Evolutionary conservation across 2,329 filamentous ascomycete species (phyloP).

Genomic region (Trichoderma endophyticum): DNA sequence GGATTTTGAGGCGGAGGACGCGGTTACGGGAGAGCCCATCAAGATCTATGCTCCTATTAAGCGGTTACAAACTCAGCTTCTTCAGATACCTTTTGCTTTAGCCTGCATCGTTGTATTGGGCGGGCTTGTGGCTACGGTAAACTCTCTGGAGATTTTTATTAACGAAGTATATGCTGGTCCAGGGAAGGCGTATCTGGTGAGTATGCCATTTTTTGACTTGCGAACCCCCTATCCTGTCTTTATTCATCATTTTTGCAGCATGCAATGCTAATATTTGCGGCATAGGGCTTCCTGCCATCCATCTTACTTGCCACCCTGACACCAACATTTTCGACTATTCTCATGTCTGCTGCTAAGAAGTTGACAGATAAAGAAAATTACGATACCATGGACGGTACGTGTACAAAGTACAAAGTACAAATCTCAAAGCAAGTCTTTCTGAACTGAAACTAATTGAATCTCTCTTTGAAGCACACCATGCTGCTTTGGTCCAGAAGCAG

Average conservation of each 20-base stretch:
- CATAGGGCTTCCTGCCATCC: constrained; percentile 79
- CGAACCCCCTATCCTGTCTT: neutral
- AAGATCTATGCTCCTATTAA: constrained; percentile 74
- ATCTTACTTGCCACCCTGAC: constrained; percentile 78
- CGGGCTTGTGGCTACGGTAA: constrained; percentile 78
- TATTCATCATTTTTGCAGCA: neutral
- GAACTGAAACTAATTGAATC: neutral
- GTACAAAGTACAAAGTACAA: neutral
- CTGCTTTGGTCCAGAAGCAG: constrained; percentile 84
- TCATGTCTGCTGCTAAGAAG: constrained; percentile 72
- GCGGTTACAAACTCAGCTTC: constrained; percentile 70
- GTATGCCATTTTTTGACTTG: constrained; percentile 27
- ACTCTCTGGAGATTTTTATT: constrained; percentile 93
- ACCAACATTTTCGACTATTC: constrained; percentile 70
- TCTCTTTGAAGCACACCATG: constrained; percentile 60
- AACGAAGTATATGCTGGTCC: constrained; percentile 90
- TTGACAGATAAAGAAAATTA: constrained; percentile 90
- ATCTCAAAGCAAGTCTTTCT: fast-evolving
- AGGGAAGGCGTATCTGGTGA: constrained; percentile 77
- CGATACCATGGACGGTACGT: constrained; percentile 69
- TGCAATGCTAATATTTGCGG: constrained; percentile 20
- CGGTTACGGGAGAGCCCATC: constrained; percentile 75
- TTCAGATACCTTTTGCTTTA: constrained; percentile 82
- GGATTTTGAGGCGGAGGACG: constrained; percentile 73
- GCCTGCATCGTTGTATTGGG: constrained; percentile 70